Base-by-base conservation (phyloP, 306 rosid genomes). In the Trifolium pratense region DNA sequence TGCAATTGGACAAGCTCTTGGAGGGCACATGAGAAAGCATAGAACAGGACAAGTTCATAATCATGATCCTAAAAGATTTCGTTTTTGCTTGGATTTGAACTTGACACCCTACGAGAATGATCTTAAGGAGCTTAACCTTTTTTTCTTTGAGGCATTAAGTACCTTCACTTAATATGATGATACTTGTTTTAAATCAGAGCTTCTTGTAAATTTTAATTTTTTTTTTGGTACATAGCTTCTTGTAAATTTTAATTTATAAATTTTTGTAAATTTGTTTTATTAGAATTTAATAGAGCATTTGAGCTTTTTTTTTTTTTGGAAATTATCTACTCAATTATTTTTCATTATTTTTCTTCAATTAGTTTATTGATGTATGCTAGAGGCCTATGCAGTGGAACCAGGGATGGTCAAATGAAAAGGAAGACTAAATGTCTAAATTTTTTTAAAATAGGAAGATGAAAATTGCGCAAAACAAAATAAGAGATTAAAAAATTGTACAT, bases 21-120 rank as follows among this genome's bases (percentile, higher is more conserved):
- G 97, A 9, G 97, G 97, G 1, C 97, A 91, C 70, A 87, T 91
- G 97, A 83, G 95, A 48, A 81, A 90, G 11, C 97, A 91, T 40
- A 82, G 87, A 34, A 78, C 68, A 29, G 82, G 65, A 0, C 5
- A 55, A 9, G 23, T 17, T 51, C 58, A 51, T 51, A 25, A 17
- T 51, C 21, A 48, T 45, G 48, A 40, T 29, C 25, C 32, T 52
- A 82, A 64, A 9, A 68, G 82, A 63, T 56, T 80, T 6, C 21
- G 66, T 12, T 45, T 75, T 55, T 72, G 80, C 64, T 70, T 84
- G 71, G 91, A 87, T 49, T 69, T 86, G 86, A 89, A 86, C 73
- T 32, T 88, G 70, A 68, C 80, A 23, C 86, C 87, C 6, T 20
- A 36, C 18, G 87, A 83, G 42, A 80, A 71, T 56, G 86, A 85